Base-by-base conservation (phyloP, 345 rosid genomes). In the Euclidium syriacum region DNA sequence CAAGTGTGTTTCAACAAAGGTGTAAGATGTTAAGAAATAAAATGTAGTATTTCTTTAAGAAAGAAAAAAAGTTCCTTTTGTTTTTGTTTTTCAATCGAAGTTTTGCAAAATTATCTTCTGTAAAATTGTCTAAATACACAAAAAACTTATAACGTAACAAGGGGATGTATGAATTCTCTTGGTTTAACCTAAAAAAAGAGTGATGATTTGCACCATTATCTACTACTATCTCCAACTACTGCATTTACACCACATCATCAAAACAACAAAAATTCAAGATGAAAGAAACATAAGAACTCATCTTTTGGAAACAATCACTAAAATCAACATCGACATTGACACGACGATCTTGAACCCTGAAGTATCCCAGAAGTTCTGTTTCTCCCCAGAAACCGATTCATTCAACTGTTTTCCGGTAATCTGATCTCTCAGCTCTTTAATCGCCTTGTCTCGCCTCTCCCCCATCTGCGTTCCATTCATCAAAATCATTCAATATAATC, bases 251-350 rank as follows among this genome's bases (percentile, higher is more conserved):
- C 9, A 68, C 33, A 58, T 27, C 11, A 17, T 2, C 25, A 18
- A 42, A 10, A 23, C n/a, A 30, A 16, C 23, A 3, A 20, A 47
- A 59, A 40, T 24, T 51, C 44, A 32, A 41, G 66, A 43, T 61
- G n/a, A 18, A 10, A 55, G 11, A 26, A 56, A 56, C 27, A 68
- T 15, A 43, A 52, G 25, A 53, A 47, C 17, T 70, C 64, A 89
- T 56, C 91, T 80, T 86, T 79, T 92, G 6, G 98, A 87, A 62
- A 89, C 72, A 14, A 79, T 78, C 18, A 87, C 94, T 75, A 85
- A 67, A 62, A 89, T 65, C 81, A 87, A 72, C 98, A 92, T 87
- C 16, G 95, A 92, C 95, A 92, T 71, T 26, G 95, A 89, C 63
- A 80, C 87, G 2, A 85, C 80, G 10, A 87, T 64, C 85, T 89